These are phyloP conservation scores for Fusarium oxysporum DNA, from an alignment of 2,329 filamentous ascomycete genomes.

Conservation along the genomic window DNA sequence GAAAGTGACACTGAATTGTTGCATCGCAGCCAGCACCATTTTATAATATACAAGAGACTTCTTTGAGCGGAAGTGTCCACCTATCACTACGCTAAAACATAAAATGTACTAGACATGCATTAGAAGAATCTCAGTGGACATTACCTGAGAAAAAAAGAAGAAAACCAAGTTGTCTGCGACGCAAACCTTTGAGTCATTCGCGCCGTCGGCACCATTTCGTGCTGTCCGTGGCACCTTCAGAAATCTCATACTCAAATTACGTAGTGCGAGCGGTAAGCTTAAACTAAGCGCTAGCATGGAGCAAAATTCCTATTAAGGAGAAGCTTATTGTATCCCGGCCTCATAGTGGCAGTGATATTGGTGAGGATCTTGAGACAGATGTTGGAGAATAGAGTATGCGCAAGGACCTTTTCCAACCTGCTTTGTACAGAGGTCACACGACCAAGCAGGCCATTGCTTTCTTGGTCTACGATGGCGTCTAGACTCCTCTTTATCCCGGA, in stretches of 20 bases:
- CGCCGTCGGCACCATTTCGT: neutral
- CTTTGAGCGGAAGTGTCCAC: accelerated
- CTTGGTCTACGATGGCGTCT: neutral
- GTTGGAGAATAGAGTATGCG: neutral
- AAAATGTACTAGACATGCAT: accelerated
- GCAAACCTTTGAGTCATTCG: neutral
- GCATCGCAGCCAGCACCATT: neutral
- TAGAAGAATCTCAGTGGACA: accelerated
- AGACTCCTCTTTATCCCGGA: no score
- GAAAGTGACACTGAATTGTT: neutral
- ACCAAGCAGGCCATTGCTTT: neutral
- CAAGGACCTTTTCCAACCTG: neutral
- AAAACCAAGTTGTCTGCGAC: no score
- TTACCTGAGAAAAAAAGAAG: no score
- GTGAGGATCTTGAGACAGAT: neutral
- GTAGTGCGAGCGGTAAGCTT: neutral
- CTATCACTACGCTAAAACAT: neutral
- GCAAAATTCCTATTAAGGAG: accelerated
- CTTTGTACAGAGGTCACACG: neutral
- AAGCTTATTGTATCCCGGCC: neutral
- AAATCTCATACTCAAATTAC: neutral
- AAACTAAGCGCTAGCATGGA: neutral
- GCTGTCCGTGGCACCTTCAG: neutral
- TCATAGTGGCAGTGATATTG: neutral
- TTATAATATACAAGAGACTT: no score